Evolutionary conservation across 2,329 filamentous ascomycete species (phyloP).

Genomic region (Aureobasidium subglaciale): DNA sequence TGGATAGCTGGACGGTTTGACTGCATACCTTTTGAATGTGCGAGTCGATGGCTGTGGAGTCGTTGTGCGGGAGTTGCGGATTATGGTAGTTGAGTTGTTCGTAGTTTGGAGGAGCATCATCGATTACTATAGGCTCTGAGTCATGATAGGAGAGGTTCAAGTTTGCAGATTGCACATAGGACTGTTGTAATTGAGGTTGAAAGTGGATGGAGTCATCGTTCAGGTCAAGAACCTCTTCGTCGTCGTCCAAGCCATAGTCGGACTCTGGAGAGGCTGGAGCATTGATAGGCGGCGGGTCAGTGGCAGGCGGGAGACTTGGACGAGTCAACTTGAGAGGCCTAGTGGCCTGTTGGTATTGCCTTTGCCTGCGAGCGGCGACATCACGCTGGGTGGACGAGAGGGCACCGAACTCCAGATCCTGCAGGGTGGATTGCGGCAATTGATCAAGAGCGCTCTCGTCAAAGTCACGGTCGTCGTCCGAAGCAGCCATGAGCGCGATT

Average conservation of each 20-base stretch:
- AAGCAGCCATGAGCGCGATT: slow-evolving; percentile 21
- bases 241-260: slow-evolving; percentile 37
- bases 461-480: slow-evolving; percentile 39
- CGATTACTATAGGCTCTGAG: background rate
- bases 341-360: background rate
- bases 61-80: background rate
- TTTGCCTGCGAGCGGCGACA: background rate
- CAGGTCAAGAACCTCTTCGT: slow-evolving; percentile 40
- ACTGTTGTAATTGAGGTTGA: slow-evolving; percentile 15
- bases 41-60: background rate
- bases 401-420: slow-evolving; percentile 39
- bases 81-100: background rate
- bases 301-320: background rate
- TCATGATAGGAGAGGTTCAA: background rate
- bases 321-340: background rate
- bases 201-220: slow-evolving; percentile 32
- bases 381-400: slow-evolving; percentile 35
- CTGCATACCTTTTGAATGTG: background rate
- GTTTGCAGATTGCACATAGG: background rate
- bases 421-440: slow-evolving; percentile 38
- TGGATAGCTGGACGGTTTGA: background rate
- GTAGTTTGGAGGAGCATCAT: background rate
- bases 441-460: slow-evolving; percentile 40
- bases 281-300: background rate
- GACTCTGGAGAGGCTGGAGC: slow-evolving; percentile 23